These are phyloP conservation scores for Globisporangium lucens DNA, from an alignment of 352 stramenopile species.

Conservation along the genomic window DNA sequence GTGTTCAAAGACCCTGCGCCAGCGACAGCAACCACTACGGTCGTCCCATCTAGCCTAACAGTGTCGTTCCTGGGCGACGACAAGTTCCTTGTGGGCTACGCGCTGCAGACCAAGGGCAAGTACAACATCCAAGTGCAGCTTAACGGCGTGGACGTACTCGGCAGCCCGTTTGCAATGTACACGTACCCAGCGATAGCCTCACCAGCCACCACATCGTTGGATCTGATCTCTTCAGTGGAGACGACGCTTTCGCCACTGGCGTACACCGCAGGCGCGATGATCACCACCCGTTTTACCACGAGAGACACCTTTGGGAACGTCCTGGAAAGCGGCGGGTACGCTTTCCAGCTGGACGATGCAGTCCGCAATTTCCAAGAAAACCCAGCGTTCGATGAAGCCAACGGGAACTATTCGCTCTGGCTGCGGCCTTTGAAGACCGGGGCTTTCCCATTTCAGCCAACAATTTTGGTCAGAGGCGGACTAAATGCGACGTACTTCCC, in stretches of 20 bases:
- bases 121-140: conserved; percentile 52
- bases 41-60: conserved; percentile 22
- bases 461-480: conserved; percentile 47
- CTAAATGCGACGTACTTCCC: conserved; percentile 55
- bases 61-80: conserved; percentile 33
- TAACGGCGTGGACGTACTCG: conserved; percentile 32
- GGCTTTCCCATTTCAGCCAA: conserved; percentile 38
- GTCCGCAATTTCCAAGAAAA: conserved; percentile 19
- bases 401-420: conserved; percentile 43
- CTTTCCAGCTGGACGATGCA: conserved; percentile 37
- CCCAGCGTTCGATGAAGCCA: conserved; percentile 28
- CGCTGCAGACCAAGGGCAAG: conserved; percentile 32
- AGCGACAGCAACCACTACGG: conserved; percentile 10
- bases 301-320: conserved; percentile 47
- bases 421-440: conserved; percentile 21
- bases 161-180: conserved; percentile 61
- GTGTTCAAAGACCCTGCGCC: conserved; percentile 35
- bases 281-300: conserved; percentile 38
- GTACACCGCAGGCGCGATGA: conserved; percentile 26
- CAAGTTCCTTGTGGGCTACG: conserved; percentile 44
- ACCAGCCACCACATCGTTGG: conserved; percentile 41
- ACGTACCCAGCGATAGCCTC: conserved; percentile 42
- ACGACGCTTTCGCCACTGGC: conserved; percentile 26
- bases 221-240: conserved; percentile 34
- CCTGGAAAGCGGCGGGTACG: conserved; percentile 47